phyloP scores from a whole-genome alignment of 495 filamentous ascomycete species.

The Penicillium crystallinum region DNA sequence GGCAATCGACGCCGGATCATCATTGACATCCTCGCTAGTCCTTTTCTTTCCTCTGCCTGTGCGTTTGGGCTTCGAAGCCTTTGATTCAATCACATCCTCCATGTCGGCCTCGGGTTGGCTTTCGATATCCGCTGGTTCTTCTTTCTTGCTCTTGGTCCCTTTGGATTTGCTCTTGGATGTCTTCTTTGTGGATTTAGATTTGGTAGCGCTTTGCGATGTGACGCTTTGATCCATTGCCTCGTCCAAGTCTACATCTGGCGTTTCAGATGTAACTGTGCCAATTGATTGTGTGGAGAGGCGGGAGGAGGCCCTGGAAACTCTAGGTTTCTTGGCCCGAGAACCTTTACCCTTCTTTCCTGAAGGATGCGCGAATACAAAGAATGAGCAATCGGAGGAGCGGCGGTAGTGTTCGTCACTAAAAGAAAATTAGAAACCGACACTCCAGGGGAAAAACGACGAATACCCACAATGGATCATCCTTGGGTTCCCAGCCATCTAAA shows the following conservation, averaged over 20 bases:
- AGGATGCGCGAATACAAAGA: constrained; percentile 58
- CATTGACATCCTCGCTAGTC: constrained; percentile 55
- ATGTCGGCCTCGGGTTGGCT: constrained; percentile 29
- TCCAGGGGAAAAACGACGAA: constrained; percentile 12
- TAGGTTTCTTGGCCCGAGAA: constrained; percentile 47
- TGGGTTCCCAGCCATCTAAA: constrained; percentile 87
- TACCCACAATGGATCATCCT: constrained; percentile 77
- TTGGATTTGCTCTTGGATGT: constrained; percentile 36
- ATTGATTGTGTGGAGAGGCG: constrained; percentile 67
- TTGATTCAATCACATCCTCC: constrained; percentile 23
- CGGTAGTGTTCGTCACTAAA: constrained; percentile 80
- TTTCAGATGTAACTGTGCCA: constrained; percentile 48
- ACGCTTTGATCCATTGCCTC: constrained; percentile 62
- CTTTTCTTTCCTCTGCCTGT: constrained; percentile 58
- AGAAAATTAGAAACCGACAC: constrained; percentile 22
- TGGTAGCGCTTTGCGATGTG: constrained; percentile 49
- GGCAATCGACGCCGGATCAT: constrained; percentile 27
- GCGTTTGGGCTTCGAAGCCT: constrained; percentile 39
- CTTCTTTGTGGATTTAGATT: constrained; percentile 50
- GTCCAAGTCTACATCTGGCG: constrained; percentile 50
- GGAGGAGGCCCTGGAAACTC: constrained; percentile 60
- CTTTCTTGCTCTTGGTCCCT: constrained; percentile 49
- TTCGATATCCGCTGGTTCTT: constrained; percentile 50
- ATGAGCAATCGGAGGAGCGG: constrained; percentile 72
- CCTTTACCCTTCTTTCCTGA: constrained; percentile 42